These are phyloP conservation scores for Fusarium sp. DNA, from an alignment of 2,329 filamentous ascomycete species.

Conservation along the genomic window DNA sequence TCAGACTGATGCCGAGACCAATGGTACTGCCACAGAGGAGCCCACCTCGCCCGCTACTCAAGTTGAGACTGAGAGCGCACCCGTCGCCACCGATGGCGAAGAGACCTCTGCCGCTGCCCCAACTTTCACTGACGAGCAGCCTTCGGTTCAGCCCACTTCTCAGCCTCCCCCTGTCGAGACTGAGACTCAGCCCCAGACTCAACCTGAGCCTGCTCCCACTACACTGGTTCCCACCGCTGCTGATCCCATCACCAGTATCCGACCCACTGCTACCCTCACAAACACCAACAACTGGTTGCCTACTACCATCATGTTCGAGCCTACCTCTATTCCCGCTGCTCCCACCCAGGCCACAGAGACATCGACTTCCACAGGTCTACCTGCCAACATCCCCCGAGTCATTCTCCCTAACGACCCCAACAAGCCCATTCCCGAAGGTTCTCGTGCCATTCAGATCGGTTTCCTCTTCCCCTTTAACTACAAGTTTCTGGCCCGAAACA, in stretches of 20 bases:
- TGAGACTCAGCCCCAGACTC: constrained; percentile 5
- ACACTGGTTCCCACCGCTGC: constrained; percentile 32
- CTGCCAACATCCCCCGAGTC: constrained; percentile 75
- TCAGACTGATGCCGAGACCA: constrained; percentile 26
- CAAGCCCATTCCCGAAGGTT: constrained; percentile 67
- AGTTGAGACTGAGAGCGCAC: constrained; percentile 11
- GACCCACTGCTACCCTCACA: constrained; percentile 56
- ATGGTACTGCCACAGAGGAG: constrained; percentile 30
- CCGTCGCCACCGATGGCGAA: constrained; percentile 4
- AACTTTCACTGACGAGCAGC: constrained; percentile 13
- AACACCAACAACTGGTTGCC: constrained; percentile 63
- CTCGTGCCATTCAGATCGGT: constrained; percentile 82
- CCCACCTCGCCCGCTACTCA: constrained; percentile 12
- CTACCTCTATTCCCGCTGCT: constrained; percentile 47
- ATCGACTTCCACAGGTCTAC: constrained; percentile 65
- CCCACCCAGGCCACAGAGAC: constrained; percentile 52
- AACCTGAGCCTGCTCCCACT: constrained; percentile 31
- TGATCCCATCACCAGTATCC: constrained; percentile 53
- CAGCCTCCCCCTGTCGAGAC: constrained; percentile 21
- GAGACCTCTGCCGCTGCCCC: constrained; percentile 15
- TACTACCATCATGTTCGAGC: constrained; percentile 69
- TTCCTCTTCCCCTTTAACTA: constrained; percentile 88
- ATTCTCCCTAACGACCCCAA: constrained; percentile 76
- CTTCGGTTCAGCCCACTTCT: constrained; percentile 27
- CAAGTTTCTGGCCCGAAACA: constrained; percentile 77